These are phyloP conservation scores for Durio zibethinus DNA, from an alignment of 345 rosid genomes.

Conservation along the genomic window DNA sequence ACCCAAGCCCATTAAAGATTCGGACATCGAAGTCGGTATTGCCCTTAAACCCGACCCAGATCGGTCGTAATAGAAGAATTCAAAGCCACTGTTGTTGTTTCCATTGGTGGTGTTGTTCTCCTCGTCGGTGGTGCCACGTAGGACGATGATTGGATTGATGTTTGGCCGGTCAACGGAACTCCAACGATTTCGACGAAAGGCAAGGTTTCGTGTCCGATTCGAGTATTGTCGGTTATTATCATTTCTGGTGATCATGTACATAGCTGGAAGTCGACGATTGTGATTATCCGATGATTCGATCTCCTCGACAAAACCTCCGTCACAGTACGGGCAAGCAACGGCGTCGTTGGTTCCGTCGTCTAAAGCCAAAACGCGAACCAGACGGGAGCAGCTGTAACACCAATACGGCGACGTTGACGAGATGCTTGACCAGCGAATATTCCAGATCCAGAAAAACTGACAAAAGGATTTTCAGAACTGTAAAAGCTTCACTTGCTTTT, in stretches of 20 bases:
- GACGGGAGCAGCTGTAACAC: constrained; percentile 27
- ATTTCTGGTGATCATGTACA: constrained; percentile 13
- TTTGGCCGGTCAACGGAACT: constrained; percentile 17
- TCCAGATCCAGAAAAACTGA: constrained; percentile 11
- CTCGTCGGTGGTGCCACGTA: constrained; percentile 11
- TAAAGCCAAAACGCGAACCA: not conserved
- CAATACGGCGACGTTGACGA: constrained; percentile 21
- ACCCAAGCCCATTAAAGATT: constrained; percentile 18
- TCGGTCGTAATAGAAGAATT: constrained; percentile 14
- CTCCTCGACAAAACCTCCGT: constrained; percentile 27
- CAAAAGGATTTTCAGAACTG: not conserved
- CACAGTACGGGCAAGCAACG: constrained; percentile 22
- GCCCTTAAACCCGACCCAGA: constrained; percentile 16
- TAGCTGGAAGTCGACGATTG: not conserved
- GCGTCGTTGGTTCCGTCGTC: not conserved
- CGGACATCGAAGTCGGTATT: constrained; percentile 11
- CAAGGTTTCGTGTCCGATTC: constrained; percentile 1
- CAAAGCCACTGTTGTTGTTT: constrained; percentile 4
- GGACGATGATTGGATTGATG: constrained; percentile 20
- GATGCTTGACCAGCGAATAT: not conserved
- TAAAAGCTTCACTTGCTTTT: not conserved
- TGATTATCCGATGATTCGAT: constrained; percentile 9
- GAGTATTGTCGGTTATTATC: constrained; percentile 3
- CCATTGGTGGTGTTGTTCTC: not conserved
- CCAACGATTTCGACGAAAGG: constrained; percentile 10